Evolutionary conservation across 2,329 filamentous ascomycete species (phyloP), one percentile per base, ranked within the genome.

Genomic region (Blastomyces silverae): DNA sequence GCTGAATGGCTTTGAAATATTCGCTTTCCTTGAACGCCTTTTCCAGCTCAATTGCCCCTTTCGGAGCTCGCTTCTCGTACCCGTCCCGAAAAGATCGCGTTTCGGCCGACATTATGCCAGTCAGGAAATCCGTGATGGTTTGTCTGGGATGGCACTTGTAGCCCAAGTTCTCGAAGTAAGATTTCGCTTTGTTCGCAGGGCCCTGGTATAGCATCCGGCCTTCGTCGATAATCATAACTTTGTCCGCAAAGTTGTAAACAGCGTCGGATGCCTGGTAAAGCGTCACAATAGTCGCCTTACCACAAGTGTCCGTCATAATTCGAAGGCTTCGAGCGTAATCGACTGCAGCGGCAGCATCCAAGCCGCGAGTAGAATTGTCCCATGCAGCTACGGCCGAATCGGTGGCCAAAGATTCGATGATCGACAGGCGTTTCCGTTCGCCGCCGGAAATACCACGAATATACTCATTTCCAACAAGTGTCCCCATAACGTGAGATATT

Each of bases 401-500:
- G 3, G 88, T 90, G 61, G 90, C 82, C 84, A 92, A 89, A 79
- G 89, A 90, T 74, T 94, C 90, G 0, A 89, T 89, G 66, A 94
- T 92, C n/a, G 87, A 89, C 7, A 92, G 89, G 67, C 89, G 87
- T 78, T 91, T 91, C 64, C 88, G 81, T 77, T 93, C 90, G 64
- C 88, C 90, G 67, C 89, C 91, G 56, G 87, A 91, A 0, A 95
- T 83, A 74, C 91, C 91, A 61, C 90, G 87, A 25, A 94, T 84
- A 68, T 92, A 91, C 0, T 86, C 84, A 67, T 94, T 89, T 8
- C 92, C 92, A 25, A 96, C 91, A 42, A 92, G 86, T 0, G 92
- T 96, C 73, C 91, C 84, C 61, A 86, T 84, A 0, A 91, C 95
- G 75, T 96, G 91, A 75, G 91, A 89, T 62, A 96, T 96, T 73